Evolutionary conservation across 345 rosid genomes (phyloP), one percentile per base, ranked within the genome.

Genomic region (Salix purpurea): DNA sequence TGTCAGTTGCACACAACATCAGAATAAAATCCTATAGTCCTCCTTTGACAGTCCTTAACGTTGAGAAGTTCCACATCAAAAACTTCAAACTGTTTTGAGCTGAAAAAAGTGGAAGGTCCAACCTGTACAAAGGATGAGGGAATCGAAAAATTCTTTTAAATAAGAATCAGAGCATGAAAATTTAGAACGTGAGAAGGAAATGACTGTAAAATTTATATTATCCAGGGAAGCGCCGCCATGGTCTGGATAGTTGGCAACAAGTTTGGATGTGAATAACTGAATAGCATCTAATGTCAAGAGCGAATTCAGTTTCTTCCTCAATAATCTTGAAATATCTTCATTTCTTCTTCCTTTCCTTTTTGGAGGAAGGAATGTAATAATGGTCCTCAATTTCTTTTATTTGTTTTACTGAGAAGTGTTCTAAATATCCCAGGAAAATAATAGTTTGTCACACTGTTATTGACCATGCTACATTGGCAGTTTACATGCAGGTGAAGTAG

Each of bases 31-130:
- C 90, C 97, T 79, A 91, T 90, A 26, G 99, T 96, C 86, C 97
- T 91, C 83, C 98, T 88, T 75, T 86, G 74, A 77, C 97, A 95
- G 79, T 91, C 84, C 86, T 89, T 89, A 76, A 93, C 75, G 77
- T 89, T 74, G 2, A 95, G 86, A 78, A 95, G 81, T 77, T 95
- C 99, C 69, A 95, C 93, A 4, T 95, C 99, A 10, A 95, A 95
- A 75, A 95, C 98, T 83, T 91, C 98, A 3, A 93, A 93, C 69
- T 93, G 97, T 82, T 93, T 95, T 5, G 99, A 83, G 85, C 98
- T 95, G 87, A 95, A 95, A 87, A 95, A 95, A 21, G 99, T 95
- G 1, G 99, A 91, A 72, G 98, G 98, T 28, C 98, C 99, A 26
- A 93, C 98, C 98, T 96, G 86, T 71, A 66, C 60, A 30, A 65